Conservation (phyloP, 2,329 filamentous ascomycete genomes). For the Neurospora sp. region DNA sequence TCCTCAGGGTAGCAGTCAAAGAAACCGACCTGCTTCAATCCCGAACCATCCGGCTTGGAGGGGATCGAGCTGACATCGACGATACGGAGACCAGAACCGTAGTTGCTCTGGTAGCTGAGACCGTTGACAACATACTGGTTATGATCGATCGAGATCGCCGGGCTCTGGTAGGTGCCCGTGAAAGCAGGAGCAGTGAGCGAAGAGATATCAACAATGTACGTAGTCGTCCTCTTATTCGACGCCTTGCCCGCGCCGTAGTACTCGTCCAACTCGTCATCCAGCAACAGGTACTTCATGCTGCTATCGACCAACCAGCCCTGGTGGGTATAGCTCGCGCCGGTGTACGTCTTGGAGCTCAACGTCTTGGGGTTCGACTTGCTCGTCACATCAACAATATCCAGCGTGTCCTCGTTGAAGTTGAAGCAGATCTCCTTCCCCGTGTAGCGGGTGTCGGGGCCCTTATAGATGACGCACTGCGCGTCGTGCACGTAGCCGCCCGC, state of each 20-base stretch:
- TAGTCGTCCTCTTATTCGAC: constrained; percentile 34
- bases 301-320: constrained; percentile 45
- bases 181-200: constrained; percentile 17
- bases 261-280: constrained; percentile 48
- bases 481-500: constrained; percentile 52
- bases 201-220: constrained; percentile 41
- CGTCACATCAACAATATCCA: constrained; percentile 21
- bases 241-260: constrained; percentile 28
- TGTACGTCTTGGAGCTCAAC: constrained; percentile 9
- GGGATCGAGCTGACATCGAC: constrained; percentile 26
- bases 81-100: constrained; percentile 36
- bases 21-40: constrained; percentile 38
- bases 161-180: constrained; percentile 33
- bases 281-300: constrained; percentile 34
- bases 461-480: constrained; percentile 47
- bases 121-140: constrained; percentile 38
- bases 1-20: constrained; percentile 44
- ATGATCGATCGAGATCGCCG: constrained; percentile 34
- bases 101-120: constrained; percentile 39
- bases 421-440: constrained; percentile 44
- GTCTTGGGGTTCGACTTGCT: constrained; percentile 7
- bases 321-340: constrained; percentile 37
- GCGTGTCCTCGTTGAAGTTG: constrained; percentile 34
- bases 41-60: constrained; percentile 29
- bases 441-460: constrained; percentile 39